Evolutionary conservation across 148 eudicot genomes (phyloP), one percentile per base, ranked within the genome.

Genomic region (Chenopodium suecicum): DNA sequence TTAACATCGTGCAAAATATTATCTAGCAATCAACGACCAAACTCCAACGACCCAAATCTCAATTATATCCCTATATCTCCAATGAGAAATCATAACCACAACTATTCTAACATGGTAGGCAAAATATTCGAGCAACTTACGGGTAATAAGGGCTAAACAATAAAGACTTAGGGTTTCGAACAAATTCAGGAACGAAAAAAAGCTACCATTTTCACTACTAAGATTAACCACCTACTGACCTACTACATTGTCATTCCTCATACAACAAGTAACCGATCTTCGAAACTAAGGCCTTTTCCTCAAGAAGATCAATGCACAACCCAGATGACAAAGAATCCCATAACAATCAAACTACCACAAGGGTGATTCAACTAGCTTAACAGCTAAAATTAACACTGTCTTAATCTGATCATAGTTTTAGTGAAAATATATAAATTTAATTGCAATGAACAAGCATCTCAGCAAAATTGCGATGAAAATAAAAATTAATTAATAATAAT

Each of bases 301-400:
- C 62, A 79, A 27, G 22, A 4, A 54, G 68, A 79, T 78, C 82
- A 83, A 63, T 66, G 66, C 37, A 46, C 25, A 46, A 68, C 41
- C 58, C 68, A 46, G 27, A n/a, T 56, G 17, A 82, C 78, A 60
- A 46, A 71, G 44, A 34, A 34, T 9, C 25, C 13, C 48, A 73
- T 58, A 44, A 73, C 7, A 73, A 48, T 76, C 68, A 65, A 34
- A 34, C 34, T 19, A 83, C 25, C 60, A 48, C 1, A 16, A 58
- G 6, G 4, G 23, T 0, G 17, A 82, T 48, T 47, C 17, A 47
- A 52, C 44, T 63, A 72, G 46, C 32, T 27, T n/a, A 25, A 48
- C 17, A 48, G 22, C 19, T 17, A 47, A 48, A 11, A 31, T 62
- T 52, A 58, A 23, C 22, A 6, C 14, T 48, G 54, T 56, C 62